Evolutionary conservation across 495 filamentous ascomycete genomes (phyloP).

Genomic region (Xylaria venustula): DNA sequence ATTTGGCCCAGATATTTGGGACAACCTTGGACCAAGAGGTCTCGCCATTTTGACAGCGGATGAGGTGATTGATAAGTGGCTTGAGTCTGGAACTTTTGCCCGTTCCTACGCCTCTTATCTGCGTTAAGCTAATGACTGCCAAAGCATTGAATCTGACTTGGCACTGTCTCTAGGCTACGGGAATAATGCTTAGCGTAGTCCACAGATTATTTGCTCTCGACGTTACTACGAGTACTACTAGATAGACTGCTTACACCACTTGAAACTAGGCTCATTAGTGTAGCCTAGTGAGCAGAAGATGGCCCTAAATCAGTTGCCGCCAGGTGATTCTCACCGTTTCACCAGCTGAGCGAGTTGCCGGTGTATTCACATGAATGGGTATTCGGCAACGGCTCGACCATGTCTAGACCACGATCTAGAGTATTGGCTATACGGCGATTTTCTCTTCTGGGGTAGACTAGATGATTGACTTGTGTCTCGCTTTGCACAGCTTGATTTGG

Average conservation of each 20-base stretch:
- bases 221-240: no score
- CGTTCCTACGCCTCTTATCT: not conserved
- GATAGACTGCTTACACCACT: not conserved
- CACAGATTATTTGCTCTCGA: no score
- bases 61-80: not conserved
- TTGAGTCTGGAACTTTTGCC: not conserved
- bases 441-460: not conserved
- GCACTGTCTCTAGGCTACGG: no score
- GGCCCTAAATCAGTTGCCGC: not conserved
- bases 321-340: not conserved
- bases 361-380: not conserved
- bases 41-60: not conserved
- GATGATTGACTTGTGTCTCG: not conserved
- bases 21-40: no score
- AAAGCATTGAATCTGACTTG: no score
- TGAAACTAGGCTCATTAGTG: not conserved
- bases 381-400: constrained; percentile 5
- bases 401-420: not conserved
- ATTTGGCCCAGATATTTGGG: no score
- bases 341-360: not conserved
- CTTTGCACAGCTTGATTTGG: not conserved
- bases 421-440: not conserved
- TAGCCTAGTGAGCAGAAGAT: no score
- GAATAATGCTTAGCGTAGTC: no score
- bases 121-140: not conserved